Base-by-base conservation (phyloP, 129 eudicot genomes). In the Apium graveolens region DNA sequence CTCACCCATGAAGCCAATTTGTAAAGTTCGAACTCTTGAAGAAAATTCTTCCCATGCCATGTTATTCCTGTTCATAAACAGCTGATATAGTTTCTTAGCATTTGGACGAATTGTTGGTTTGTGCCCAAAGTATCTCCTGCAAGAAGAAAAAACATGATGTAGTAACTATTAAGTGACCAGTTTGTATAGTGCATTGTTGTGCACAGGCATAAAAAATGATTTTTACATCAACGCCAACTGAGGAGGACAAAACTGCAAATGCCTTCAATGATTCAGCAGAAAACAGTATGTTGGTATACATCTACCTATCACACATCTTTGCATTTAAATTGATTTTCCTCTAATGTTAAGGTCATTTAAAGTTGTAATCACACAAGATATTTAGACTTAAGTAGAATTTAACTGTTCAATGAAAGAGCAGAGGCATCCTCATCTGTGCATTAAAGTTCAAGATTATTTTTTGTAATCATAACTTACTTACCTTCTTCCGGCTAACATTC, bases 41-140 rank as follows among this genome's bases (percentile, higher is more conserved):
- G 82, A 75, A 78, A 91, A 91, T 29, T 85, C 90, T 46, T 84
- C 89, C 97, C 93, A 89, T 20, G 87, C 84, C 89, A 84, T 89
- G 68, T 85, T 89, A 42, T 81, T 38, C 32, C 89, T 82, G 48
- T 89, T 85, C 53, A 82, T 43, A 70, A 91, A 87, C 80, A 89
- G 29, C 34, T 62, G 82, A 71, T 77, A 84, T n/a, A 91, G 90
- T 41, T 87, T 91, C 74, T 91, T 91, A 44, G 93, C 86, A 55
- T 91, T 91, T 14, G 97, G 97, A 0, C 97, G 90, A 27, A 91
- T 84, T 7, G 93, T 91, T 71, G 90, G 91, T 68, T 89, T 91
- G 84, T 91, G 97, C 73, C 97, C 97, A 78, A 84, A 91, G 84
- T 91, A 91, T 82, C 90, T 86, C 97, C 97, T 91, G 86, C 84